Percentiles rank a stretch among this genome's conserved stretches.
Conservation (phyloP, 2,329 filamentous ascomycete genomes). For the Paracamarosporium sp. region DNA sequence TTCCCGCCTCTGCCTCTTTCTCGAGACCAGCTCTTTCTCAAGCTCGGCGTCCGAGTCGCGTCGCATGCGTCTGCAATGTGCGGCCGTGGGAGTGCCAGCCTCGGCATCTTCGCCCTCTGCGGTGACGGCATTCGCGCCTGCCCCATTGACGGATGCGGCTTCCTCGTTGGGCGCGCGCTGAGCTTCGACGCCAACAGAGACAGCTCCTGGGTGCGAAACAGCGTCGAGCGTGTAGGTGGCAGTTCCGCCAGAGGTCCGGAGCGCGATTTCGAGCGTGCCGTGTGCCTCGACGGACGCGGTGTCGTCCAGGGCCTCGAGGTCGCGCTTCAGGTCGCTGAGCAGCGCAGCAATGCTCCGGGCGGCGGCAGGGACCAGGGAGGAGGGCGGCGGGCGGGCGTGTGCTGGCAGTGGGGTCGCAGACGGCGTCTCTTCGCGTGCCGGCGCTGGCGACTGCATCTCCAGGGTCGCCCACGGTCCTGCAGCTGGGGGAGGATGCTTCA, state of each 20-base stretch:
- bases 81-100: not conserved
- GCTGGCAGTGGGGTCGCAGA: constrained; percentile 9
- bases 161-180: not conserved
- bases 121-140: constrained; percentile 11
- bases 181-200: not conserved
- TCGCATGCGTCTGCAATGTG: constrained; percentile 14
- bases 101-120: not conserved
- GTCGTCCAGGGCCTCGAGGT: constrained; percentile 26
- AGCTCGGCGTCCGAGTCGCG: constrained; percentile 24
- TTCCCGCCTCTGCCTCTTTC: constrained; percentile 25
- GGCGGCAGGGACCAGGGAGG: constrained; percentile 24
- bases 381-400: not conserved
- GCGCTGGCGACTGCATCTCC: constrained; percentile 3
- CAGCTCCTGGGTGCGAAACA: not conserved
- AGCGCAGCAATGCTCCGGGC: constrained; percentile 27
- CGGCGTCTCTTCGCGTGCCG: constrained; percentile 10
- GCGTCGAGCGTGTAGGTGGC: not conserved
- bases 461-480: not conserved
- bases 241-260: not conserved
- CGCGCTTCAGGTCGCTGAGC: constrained; percentile 34
- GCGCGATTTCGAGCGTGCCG: constrained; percentile 23
- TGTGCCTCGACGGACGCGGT: constrained; percentile 14
- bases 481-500: not conserved
- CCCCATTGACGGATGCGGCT: constrained; percentile 10
- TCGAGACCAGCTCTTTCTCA: constrained; percentile 24